Evolutionary conservation across 768 basidiomycete genomes (phyloP).

Genomic region (Leccinum olivaceopallidum): DNA sequence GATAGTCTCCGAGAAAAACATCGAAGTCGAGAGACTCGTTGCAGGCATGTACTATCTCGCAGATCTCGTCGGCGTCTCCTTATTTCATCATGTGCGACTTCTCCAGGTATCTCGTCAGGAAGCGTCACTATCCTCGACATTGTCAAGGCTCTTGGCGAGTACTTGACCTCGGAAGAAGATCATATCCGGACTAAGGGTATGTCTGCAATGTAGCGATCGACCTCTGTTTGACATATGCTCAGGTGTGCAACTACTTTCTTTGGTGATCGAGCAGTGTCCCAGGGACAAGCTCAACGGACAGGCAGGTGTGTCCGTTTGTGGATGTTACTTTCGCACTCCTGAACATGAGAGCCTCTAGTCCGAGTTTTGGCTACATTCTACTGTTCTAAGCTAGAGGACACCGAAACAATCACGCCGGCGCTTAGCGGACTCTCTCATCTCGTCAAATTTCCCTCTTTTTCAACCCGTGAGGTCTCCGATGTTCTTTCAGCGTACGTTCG

Average conservation of each 20-base stretch:
- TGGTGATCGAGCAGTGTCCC: slow-evolving; percentile 63
- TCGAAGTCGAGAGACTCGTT: slow-evolving; percentile 59
- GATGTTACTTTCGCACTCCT: neutral
- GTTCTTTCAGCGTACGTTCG: slow-evolving; percentile 58
- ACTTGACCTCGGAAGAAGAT: slow-evolving; percentile 85
- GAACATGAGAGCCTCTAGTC: slow-evolving; percentile 47
- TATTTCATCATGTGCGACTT: neutral
- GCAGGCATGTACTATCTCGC: slow-evolving; percentile 45
- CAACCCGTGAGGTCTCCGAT: slow-evolving; percentile 60
- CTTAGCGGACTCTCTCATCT: slow-evolving; percentile 74
- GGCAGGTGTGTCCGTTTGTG: slow-evolving; percentile 56
- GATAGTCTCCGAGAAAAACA: slow-evolving; percentile 63
- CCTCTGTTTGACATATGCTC: slow-evolving; percentile 1
- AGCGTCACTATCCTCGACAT: slow-evolving; percentile 66
- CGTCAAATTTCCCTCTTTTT: slow-evolving; percentile 60
- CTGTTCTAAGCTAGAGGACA: slow-evolving; percentile 83
- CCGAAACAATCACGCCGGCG: slow-evolving; percentile 80
- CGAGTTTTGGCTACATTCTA: slow-evolving; percentile 83
- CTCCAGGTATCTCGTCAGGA: slow-evolving; percentile 34
- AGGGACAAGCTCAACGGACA: slow-evolving; percentile 70
- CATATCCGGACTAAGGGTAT: slow-evolving; percentile 76
- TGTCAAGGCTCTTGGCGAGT: slow-evolving; percentile 85
- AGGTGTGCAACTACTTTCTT: slow-evolving; percentile 87
- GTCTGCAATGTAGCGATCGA: slow-evolving; percentile 3
- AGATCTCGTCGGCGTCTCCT: neutral